Evolutionary conservation across 1,139 yeast species (phyloP), one percentile per base, ranked within the genome.

Genomic region (Suhomyces taliae): DNA sequence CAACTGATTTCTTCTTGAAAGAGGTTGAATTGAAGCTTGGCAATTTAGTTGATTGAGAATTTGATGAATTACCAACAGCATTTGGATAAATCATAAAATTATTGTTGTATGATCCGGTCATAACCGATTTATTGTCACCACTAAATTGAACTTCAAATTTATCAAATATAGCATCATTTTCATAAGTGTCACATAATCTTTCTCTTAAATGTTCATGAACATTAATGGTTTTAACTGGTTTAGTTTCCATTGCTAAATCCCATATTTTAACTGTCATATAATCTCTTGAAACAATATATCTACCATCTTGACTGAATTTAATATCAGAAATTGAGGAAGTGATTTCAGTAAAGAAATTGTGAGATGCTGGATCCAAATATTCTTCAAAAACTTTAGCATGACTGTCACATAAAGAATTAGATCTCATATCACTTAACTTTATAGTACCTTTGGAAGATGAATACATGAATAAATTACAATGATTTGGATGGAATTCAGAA

Each of bases 41-140:
- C 36, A 53, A 52, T 34, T 46, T 50, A 32, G 51, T 50, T 14
- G 50, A 52, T 14, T 49, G 48, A 33, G 50, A 34, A 34, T 44
- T 14, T 10, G 50, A 27, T 26, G 37, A 35, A 31, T 71, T 60
- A 44, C 69, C 69, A 45, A 84, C 79, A 14, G 81, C 87, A 66
- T 91, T 83, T 47, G 98, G 98, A 70, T 90, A 93, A 58, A 95
- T 89, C 96, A 90, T 90, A 66, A 95, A 93, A 70, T 90, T 91
- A 72, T 93, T 93, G 69, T 91, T 90, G 76, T 95, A 95, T 41
- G 97, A 88, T 47, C 99, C 99, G 26, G 99, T 91, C 95, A 95
- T 89, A 52, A 93, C 85, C 48, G 91, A 83, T 66, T 85, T 84
- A 62, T 90, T 88, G 69, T 95, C 98, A 40, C 99, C 99, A 57